phyloP scores from a whole-genome alignment of 202 grass and related monocot genomes.

The Setaria viridis region DNA sequence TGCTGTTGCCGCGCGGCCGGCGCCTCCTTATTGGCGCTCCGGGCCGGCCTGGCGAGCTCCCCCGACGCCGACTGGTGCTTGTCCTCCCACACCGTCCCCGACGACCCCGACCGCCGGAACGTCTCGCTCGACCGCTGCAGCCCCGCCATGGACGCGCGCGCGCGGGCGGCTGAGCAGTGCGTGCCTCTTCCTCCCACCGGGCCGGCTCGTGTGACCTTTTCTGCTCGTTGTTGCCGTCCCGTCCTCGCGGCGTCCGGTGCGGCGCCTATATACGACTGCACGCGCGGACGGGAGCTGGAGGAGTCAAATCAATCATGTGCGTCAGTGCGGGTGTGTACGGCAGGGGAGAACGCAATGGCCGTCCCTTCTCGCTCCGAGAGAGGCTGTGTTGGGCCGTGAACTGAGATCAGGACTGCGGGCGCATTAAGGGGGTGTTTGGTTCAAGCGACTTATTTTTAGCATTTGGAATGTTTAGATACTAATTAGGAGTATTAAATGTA shows the following conservation, averaged over 20 bases:
- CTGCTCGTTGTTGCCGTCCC: neutral
- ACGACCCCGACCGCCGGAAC: constrained; percentile 85
- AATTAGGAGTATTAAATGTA: too few species aligned
- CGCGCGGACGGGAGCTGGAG: neutral
- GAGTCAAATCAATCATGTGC: constrained; percentile 9
- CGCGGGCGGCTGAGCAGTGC: too few species aligned
- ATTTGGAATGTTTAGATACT: too few species aligned
- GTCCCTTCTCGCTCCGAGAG: neutral
- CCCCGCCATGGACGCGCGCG: constrained; percentile 52
- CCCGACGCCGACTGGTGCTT: constrained; percentile 46
- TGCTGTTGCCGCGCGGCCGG: constrained; percentile 27
- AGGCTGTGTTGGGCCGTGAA: constrained; percentile 11
- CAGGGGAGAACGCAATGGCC: neutral
- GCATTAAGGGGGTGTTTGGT: too few species aligned
- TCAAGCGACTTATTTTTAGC: too few species aligned
- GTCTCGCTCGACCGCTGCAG: constrained; percentile 83
- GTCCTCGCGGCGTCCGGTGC: neutral
- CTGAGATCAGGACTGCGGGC: neutral
- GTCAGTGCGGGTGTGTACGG: constrained; percentile 1
- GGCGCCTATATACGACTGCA: constrained; percentile 15
- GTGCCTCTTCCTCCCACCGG: too few species aligned
- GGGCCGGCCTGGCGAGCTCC: constrained; percentile 25
- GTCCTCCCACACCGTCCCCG: constrained; percentile 80
- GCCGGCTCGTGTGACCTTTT: neutral
- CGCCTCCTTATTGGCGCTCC: constrained; percentile 4